These are phyloP conservation scores for Craspedostauros australis DNA, from an alignment of 108 stramenopile species.

Conservation along the genomic window DNA sequence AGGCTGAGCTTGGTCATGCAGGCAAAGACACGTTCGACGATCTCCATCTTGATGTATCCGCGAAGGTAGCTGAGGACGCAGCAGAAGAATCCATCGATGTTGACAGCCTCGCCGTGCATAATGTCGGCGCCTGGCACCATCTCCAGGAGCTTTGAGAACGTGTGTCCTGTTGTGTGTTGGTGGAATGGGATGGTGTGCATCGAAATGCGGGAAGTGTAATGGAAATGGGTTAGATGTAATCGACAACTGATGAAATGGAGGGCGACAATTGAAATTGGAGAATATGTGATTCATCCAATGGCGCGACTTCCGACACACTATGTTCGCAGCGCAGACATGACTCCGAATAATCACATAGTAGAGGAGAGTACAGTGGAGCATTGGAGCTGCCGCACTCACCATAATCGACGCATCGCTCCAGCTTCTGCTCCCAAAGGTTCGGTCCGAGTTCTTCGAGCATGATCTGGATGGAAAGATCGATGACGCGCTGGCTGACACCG, in stretches of 20 bases:
- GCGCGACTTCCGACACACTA: neutral
- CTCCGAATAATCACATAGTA: too few relatives aligned
- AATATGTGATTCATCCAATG: constrained; percentile 2
- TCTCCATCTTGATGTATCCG: constrained; percentile 78
- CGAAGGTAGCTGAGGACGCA: constrained; percentile 82
- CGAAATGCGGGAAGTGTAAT: too few relatives aligned
- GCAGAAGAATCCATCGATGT: constrained; percentile 94
- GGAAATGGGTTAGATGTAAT: too few relatives aligned
- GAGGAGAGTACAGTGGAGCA: neutral
- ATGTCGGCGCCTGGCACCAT: constrained; percentile 91
- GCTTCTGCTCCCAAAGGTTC: constrained; percentile 91
- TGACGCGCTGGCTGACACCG: constrained; percentile 77
- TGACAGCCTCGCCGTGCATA: constrained; percentile 97
- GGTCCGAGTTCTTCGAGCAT: constrained; percentile 97
- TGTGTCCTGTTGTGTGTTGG: too few relatives aligned
- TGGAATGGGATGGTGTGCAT: too few relatives aligned
- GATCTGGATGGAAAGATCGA: constrained; percentile 92
- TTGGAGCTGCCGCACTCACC: constrained; percentile 58
- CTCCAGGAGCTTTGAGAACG: constrained; percentile 93
- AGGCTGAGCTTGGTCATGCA: constrained; percentile 79
- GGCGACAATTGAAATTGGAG: constrained; percentile 6
- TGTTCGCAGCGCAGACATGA: too few relatives aligned
- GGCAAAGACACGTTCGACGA: constrained; percentile 71
- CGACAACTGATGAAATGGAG: too few relatives aligned
- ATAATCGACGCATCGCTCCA: constrained; percentile 91